Percentiles rank a stretch among this genome's conserved stretches.
Conservation (phyloP, 2,329 filamentous ascomycete genomes). For the Elsinoe batatas region DNA sequence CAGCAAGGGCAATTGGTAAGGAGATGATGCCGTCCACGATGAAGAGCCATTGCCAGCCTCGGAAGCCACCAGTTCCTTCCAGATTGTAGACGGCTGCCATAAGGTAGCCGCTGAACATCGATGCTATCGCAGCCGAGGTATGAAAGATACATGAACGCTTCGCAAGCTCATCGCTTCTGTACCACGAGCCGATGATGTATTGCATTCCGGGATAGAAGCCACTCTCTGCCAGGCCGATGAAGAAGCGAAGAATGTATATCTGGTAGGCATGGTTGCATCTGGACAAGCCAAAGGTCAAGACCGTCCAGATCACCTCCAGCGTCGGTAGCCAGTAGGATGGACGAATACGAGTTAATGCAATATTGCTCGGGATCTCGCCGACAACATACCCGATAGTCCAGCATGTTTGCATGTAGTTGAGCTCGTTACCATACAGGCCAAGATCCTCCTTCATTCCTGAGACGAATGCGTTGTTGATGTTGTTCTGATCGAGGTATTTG, state of each 20-base stretch:
- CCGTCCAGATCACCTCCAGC: constrained; percentile 40
- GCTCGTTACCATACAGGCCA: constrained; percentile 42
- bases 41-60: constrained; percentile 45
- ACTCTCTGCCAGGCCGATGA: constrained; percentile 41
- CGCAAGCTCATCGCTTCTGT: constrained; percentile 41
- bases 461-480: constrained; percentile 37
- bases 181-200: constrained; percentile 44
- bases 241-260: constrained; percentile 40
- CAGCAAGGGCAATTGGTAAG: constrained; percentile 41
- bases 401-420: constrained; percentile 47
- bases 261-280: constrained; percentile 34
- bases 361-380: constrained; percentile 42
- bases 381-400: constrained; percentile 54
- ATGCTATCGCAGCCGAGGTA: constrained; percentile 36
- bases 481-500: constrained; percentile 31
- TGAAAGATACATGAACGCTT: constrained; percentile 46
- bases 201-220: constrained; percentile 46
- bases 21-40: constrained; percentile 47
- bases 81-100: constrained; percentile 45
- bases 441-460: constrained; percentile 46
- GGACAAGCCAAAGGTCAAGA: constrained; percentile 39
- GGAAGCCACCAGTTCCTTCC: constrained; percentile 37
- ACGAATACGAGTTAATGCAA: constrained; percentile 41
- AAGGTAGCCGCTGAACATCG: constrained; percentile 44
- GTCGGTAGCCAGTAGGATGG: constrained; percentile 41